Conservation (phyloP, 2,329 filamentous ascomycete genomes). For the Trichoderma semiorbis region DNA sequence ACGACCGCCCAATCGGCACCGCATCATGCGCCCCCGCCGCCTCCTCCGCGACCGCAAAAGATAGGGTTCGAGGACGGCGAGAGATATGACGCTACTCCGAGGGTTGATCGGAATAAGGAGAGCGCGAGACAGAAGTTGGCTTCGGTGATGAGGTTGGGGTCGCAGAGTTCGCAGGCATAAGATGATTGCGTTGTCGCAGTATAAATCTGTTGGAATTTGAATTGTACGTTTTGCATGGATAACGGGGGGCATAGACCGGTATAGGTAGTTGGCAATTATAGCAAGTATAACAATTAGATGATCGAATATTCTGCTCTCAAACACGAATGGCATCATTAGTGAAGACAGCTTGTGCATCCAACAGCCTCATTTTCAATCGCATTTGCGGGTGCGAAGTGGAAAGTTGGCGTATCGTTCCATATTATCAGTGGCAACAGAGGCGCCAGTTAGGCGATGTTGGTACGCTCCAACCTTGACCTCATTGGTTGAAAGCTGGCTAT, state of each 20-base stretch:
- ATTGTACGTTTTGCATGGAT: not conserved
- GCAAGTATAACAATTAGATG: not conserved
- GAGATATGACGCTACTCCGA: conserved; percentile 30
- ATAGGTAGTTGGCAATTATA: not conserved
- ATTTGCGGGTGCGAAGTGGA: not conserved
- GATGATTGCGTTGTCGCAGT: not conserved
- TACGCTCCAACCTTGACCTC: no score
- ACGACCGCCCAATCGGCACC: conserved; percentile 22
- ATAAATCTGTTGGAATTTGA: not conserved
- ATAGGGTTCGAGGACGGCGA: conserved; percentile 35
- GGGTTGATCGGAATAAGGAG: conserved; percentile 27
- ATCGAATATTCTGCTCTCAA: not conserved
- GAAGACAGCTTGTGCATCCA: not conserved
- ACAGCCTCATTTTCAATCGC: not conserved
- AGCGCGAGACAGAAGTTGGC: conserved; percentile 34
- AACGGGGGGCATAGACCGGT: not conserved
- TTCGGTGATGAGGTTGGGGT: conserved; percentile 37
- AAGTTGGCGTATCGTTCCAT: not conserved
- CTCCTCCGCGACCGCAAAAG: conserved; percentile 38
- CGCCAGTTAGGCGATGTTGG: not conserved
- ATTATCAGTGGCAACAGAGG: no score
- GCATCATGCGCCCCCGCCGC: conserved; percentile 33
- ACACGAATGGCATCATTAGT: not conserved
- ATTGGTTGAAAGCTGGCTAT: not conserved
- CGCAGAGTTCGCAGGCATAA: conserved; percentile 45